Evolutionary conservation across 495 filamentous ascomycete species (phyloP).

Genomic region (Parathielavia appendiculata): DNA sequence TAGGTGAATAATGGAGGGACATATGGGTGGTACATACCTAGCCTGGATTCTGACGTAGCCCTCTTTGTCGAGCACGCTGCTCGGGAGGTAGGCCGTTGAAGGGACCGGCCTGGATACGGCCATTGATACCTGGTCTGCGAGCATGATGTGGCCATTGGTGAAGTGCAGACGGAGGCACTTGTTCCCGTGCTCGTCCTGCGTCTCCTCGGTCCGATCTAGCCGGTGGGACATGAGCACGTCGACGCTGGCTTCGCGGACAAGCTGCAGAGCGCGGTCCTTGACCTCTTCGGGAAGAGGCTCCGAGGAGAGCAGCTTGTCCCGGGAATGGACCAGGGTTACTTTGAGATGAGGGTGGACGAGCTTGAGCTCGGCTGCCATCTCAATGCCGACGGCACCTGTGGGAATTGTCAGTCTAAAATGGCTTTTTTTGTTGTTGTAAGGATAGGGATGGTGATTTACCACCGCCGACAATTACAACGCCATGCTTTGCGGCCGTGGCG

Average conservation of each 20-base stretch:
- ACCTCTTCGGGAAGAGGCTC: conserved; percentile 64
- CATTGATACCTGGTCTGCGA: conserved; percentile 53
- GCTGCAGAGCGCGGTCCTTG: conserved; percentile 46
- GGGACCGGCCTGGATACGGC: conserved; percentile 54
- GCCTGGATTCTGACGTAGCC: conserved; percentile 54
- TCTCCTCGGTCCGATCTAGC: conserved; percentile 36
- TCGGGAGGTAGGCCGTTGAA: conserved; percentile 51
- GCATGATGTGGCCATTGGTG: conserved; percentile 48
- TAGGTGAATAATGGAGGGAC: background rate
- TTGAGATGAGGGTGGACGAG: conserved; percentile 50
- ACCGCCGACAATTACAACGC: conserved; percentile 57
- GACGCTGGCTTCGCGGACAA: conserved; percentile 52
- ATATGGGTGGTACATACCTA: conserved; percentile 14
- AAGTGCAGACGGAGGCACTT: conserved; percentile 45
- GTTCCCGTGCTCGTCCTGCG: conserved; percentile 26
- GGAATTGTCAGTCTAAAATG: background rate
- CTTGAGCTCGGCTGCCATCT: conserved; percentile 66
- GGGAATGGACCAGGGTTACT: conserved; percentile 64
- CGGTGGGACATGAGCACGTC: conserved; percentile 51
- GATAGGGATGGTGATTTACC: conserved; percentile 23
- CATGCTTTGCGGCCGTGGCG: conserved; percentile 38
- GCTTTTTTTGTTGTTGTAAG: background rate
- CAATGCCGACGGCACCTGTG: conserved; percentile 62
- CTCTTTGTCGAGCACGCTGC: conserved; percentile 44
- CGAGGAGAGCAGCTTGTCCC: conserved; percentile 55